phyloP scores from a whole-genome alignment of 306 rosid genomes.

The Astragalus membranaceus region DNA sequence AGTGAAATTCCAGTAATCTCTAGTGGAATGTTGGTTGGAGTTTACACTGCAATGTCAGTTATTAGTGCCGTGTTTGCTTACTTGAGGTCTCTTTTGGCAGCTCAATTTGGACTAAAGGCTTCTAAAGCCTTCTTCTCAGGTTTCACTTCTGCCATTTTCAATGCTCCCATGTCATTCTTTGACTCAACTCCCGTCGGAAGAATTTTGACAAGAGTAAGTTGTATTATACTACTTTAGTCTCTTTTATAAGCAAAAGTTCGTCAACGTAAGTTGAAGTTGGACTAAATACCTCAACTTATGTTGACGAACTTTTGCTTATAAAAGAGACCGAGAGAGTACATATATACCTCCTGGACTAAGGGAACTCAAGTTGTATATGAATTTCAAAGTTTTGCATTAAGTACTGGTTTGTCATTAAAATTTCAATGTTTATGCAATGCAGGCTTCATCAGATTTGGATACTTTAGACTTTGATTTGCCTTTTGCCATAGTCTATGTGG shows the following conservation, averaged over 20 bases:
- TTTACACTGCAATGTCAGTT: constrained; percentile 41
- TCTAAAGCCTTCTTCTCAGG: constrained; percentile 52
- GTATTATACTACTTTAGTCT: too few species aligned
- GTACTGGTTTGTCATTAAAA: constrained; percentile 34
- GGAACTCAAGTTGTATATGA: not conserved
- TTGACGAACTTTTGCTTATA: too few species aligned
- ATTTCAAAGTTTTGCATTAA: not conserved
- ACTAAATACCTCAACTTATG: too few species aligned
- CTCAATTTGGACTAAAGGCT: constrained; percentile 58
- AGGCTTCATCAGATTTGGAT: constrained; percentile 71
- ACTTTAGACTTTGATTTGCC: constrained; percentile 58
- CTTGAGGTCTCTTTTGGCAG: constrained; percentile 26
- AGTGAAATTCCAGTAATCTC: constrained; percentile 35
- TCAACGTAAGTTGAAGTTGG: too few species aligned
- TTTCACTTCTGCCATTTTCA: constrained; percentile 49
- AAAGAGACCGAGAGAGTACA: too few species aligned
- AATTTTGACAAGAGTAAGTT: constrained; percentile 58
- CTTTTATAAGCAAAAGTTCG: too few species aligned
- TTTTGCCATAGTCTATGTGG: constrained; percentile 21
- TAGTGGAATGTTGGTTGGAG: constrained; percentile 30
- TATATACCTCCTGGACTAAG: too few species aligned
- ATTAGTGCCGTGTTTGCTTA: constrained; percentile 33
- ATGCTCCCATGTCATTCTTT: constrained; percentile 72
- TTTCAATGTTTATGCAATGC: not conserved
- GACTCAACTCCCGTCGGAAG: constrained; percentile 67